phyloP scores from a whole-genome alignment of 169 alveolate species.

The Perkinsus chesapeaki region DNA sequence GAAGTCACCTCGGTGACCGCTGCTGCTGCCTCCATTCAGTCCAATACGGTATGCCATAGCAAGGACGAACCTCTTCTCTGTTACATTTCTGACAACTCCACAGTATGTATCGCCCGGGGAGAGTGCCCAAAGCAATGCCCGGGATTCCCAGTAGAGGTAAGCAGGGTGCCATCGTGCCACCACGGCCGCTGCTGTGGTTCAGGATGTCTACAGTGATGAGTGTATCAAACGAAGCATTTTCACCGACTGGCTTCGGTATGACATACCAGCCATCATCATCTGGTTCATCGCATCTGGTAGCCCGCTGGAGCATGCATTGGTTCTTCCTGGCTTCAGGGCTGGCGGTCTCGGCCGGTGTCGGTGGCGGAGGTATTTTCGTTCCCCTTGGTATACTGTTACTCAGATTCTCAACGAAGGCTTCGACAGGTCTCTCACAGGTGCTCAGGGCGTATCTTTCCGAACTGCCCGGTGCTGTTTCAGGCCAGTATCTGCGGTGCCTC shows the following conservation, averaged over 20 bases:
- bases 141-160: background rate
- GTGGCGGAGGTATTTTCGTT: constrained; percentile 32
- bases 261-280: background rate
- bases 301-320: background rate
- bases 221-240: background rate
- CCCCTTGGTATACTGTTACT: constrained; percentile 23
- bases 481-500: constrained; percentile 25
- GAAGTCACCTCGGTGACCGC: too few species aligned
- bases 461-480: constrained; percentile 5
- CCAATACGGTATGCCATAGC: background rate
- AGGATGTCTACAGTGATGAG: background rate
- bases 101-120: background rate
- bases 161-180: background rate
- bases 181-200: background rate
- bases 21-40: background rate
- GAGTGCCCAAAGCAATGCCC: background rate
- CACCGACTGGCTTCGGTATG: background rate
- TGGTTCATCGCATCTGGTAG: background rate
- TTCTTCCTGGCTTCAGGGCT: background rate
- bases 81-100: background rate
- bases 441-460: background rate
- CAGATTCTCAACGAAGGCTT: constrained; percentile 16
- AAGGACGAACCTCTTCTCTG: background rate
- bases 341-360: background rate
- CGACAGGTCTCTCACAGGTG: constrained; percentile 15